Conservation (phyloP, 495 filamentous ascomycete species). For the Halenospora varia region DNA sequence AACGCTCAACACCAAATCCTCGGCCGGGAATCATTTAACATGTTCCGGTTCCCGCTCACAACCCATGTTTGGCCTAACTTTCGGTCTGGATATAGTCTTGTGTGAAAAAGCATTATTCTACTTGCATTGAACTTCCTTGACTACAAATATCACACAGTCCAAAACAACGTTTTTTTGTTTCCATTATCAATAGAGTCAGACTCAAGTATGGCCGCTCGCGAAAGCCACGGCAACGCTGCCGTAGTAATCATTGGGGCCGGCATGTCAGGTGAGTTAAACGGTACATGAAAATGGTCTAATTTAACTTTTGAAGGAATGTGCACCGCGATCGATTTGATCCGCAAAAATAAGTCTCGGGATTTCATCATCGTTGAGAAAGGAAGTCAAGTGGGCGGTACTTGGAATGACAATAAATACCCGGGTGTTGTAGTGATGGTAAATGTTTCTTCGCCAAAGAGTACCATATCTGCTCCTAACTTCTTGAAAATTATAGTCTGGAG, state of each 20-base stretch:
- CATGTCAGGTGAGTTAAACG: background rate
- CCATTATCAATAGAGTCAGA: no score
- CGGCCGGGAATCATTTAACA: no score
- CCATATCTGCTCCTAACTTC: background rate
- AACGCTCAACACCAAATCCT: no score
- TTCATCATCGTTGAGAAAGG: slow-evolving; percentile 46
- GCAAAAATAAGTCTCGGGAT: background rate
- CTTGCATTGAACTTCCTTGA: no score
- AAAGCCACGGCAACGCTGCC: background rate
- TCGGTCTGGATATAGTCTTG: no score
- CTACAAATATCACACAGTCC: no score
- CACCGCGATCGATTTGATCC: background rate
- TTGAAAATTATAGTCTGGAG: background rate
- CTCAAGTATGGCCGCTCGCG: background rate
- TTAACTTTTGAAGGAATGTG: background rate
- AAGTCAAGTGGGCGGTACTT: slow-evolving; percentile 49
- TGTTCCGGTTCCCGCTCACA: no score
- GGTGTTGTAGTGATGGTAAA: background rate
- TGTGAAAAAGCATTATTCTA: no score
- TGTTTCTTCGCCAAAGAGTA: background rate
- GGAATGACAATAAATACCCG: slow-evolving; percentile 35
- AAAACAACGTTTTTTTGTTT: no score
- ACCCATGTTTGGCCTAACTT: no score
- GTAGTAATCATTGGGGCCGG: background rate
- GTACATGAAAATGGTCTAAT: background rate